Evolutionary conservation across 164 flowering plant species (phyloP).

Genomic region (Annona squamosa): DNA sequence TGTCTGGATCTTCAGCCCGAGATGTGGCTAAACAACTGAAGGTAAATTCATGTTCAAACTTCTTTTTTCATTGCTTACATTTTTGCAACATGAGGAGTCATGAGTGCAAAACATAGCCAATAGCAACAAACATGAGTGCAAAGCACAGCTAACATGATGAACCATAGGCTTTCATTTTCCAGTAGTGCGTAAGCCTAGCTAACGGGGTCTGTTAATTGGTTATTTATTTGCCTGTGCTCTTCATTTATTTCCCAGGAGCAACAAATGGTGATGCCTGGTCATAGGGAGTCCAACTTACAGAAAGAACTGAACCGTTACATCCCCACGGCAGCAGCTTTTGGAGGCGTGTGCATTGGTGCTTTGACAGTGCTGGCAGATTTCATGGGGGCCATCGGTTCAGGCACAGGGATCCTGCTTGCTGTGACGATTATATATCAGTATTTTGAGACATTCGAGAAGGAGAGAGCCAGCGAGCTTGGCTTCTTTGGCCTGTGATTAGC

Average conservation of each 20-base stretch:
- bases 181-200: too few species aligned
- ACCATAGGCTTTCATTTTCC: too few species aligned
- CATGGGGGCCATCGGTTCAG: conserved; percentile 57
- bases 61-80: neutral
- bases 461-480: conserved; percentile 46
- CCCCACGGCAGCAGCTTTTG: conserved; percentile 59
- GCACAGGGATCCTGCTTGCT: conserved; percentile 46
- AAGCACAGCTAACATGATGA: too few species aligned
- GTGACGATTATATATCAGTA: conserved; percentile 50
- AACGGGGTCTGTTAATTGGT: neutral
- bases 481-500: conserved; percentile 36
- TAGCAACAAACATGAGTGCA: too few species aligned
- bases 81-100: too few species aligned
- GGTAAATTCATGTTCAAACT: conserved; percentile 27
- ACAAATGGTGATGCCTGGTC: conserved; percentile 61
- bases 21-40: conserved; percentile 88
- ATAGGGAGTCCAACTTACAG: conserved; percentile 42
- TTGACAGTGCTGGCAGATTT: conserved; percentile 51
- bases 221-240: neutral
- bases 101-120: too few species aligned
- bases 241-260: conserved; percentile 30
- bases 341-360: conserved; percentile 56
- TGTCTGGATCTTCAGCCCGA: conserved; percentile 75
- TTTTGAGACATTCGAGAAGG: conserved; percentile 53
- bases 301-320: conserved; percentile 53